Base-by-base conservation (phyloP, 495 filamentous ascomycete species). In the Diplogelasinospora grovesii region DNA sequence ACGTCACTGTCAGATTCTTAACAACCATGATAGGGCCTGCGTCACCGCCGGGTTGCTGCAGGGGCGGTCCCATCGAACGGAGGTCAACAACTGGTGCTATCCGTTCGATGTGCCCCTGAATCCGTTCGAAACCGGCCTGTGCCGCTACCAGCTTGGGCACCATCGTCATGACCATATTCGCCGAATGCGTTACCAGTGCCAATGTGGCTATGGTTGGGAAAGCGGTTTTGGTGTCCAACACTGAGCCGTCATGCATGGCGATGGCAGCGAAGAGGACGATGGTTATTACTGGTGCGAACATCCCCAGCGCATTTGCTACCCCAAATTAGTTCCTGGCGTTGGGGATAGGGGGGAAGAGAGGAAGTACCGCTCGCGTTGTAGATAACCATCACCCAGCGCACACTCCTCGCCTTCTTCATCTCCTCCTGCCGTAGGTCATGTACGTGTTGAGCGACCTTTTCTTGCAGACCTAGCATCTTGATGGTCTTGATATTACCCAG, bases 381-480 rank as follows among this genome's bases (percentile, higher is more conserved):
- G 20, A 49, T 46, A 0, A 65, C 50, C 43, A 50, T 61, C 22
- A 69, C 52, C 59, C 58, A 65, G 15, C 82, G 60, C 20, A 82
- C 73, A 14, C 58, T 64, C 37, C 63, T 70, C 0, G 78, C 77
- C 36, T 74, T 73, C 0, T 63, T 47, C 3, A 84, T 40, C 43
- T 86, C 82, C 11, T 70, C 51, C 6, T 68, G 40, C n/a, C 82
- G 69, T 5, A 82, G 53, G 0, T 53, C 46, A 29, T 78, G 66
- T 1, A 84, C 58, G 14, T 58, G 65, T 13, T 51, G 16, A 2
- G 54, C 52, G 2, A 78, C 43, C 2, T 30, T 36, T 0, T 60
- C 46, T n/a, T 68, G 65, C 5, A 83, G 52, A 1, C 78, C 81
- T 4, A 78, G 66, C 71, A 81, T 78, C 45, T 83, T 84, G 26